phyloP scores from a whole-genome alignment of 2,329 filamentous ascomycete genomes.

The Sporothrix euskadiensis region DNA sequence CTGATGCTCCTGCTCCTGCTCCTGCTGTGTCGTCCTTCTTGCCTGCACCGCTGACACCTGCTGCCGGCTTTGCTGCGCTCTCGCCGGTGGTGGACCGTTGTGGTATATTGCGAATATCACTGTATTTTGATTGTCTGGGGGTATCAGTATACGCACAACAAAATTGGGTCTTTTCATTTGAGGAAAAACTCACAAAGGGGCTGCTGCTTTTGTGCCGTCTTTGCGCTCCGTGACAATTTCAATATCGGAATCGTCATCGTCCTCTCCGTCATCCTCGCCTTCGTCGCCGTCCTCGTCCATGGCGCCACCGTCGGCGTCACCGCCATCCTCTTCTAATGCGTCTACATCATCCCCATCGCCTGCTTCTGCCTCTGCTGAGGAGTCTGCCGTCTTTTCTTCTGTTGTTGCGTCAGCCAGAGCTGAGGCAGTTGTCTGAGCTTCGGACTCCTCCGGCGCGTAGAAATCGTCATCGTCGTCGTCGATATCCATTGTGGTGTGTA shows the following conservation, averaged over 20 bases:
- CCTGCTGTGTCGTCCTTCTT: constrained; percentile 49
- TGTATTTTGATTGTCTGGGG: constrained; percentile 61
- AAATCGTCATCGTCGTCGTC: constrained; percentile 70
- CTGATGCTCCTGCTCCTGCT: constrained; percentile 25
- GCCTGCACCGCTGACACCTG: constrained; percentile 39
- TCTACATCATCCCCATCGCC: constrained; percentile 43
- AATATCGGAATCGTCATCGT: constrained; percentile 56
- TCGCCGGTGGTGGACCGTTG: constrained; percentile 59
- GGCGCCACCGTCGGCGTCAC: constrained; percentile 62
- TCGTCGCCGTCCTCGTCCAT: constrained; percentile 55
- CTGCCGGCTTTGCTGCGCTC: constrained; percentile 47
- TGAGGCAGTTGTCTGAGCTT: constrained; percentile 36
- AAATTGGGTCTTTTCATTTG: not conserved
- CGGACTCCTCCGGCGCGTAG: constrained; percentile 61
- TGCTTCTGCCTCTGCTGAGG: constrained; percentile 41
- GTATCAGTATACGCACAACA: not conserved
- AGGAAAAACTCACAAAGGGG: constrained; percentile 54
- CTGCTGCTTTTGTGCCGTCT: constrained; percentile 61
- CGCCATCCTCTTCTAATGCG: constrained; percentile 63
- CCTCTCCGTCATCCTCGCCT: constrained; percentile 58
- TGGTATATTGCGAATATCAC: constrained; percentile 65
- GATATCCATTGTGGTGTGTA: constrained; percentile 56
- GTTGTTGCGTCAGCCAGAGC: constrained; percentile 35
- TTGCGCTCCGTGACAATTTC: constrained; percentile 69
- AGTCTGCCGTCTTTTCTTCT: constrained; percentile 27